Conservation (phyloP, 208 protist genomes). For the Leishmania tropica region DNA sequence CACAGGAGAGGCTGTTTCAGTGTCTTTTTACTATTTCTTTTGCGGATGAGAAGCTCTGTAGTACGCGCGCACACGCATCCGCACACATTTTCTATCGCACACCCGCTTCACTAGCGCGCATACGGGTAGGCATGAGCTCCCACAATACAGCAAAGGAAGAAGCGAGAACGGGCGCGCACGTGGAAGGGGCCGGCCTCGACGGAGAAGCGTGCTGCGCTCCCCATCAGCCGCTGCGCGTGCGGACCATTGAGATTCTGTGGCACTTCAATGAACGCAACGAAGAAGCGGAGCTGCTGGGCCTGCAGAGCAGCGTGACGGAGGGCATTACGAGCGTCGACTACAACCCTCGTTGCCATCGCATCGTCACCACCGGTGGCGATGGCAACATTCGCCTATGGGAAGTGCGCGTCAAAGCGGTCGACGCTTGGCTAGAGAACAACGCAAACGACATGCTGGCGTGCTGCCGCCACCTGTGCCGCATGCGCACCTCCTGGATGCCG, state of each 20-base stretch:
- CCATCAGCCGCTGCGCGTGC: slow-evolving; percentile 50
- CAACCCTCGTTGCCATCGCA: slow-evolving; percentile 45
- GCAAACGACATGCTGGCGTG: slow-evolving; percentile 71
- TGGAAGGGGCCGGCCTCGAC: background rate
- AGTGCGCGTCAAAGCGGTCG: slow-evolving; percentile 43
- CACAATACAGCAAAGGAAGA: background rate
- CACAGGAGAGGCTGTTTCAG: background rate
- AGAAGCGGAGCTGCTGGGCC: slow-evolving; percentile 72
- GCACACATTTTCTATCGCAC: background rate
- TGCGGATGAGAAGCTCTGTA: background rate
- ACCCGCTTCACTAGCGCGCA: background rate
- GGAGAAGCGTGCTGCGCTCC: background rate
- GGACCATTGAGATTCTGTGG: slow-evolving; percentile 87
- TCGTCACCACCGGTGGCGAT: slow-evolving; percentile 86
- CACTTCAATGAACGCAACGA: slow-evolving; percentile 80
- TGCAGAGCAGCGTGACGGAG: slow-evolving; percentile 71
- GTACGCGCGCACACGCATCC: background rate
- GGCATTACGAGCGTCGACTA: slow-evolving; percentile 86
- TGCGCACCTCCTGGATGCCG: slow-evolving; percentile 78
- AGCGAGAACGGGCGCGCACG: background rate
- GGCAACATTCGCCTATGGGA: slow-evolving; percentile 77
- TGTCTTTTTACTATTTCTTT: background rate
- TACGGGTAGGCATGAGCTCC: background rate
- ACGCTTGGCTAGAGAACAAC: slow-evolving; percentile 65
- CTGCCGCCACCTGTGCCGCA: slow-evolving; percentile 56